These are phyloP conservation scores for Brassica juncea DNA, from an alignment of 345 rosid genomes.

Conservation along the genomic window DNA sequence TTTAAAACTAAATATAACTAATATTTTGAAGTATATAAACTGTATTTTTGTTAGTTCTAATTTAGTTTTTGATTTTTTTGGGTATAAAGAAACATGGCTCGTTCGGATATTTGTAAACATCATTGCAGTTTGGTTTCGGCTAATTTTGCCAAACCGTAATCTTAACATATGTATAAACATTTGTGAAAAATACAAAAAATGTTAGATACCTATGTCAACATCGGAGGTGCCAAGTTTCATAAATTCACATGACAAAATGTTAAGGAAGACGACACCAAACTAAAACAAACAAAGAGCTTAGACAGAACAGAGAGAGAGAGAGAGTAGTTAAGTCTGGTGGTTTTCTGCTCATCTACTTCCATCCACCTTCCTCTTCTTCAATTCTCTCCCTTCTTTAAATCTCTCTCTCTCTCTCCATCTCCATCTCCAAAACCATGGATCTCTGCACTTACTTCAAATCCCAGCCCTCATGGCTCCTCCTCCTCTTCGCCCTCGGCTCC, in stretches of 20 bases:
- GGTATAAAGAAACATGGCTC: too few species aligned
- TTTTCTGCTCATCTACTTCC: conserved; percentile 68
- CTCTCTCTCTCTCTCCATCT: not conserved
- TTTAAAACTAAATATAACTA: too few species aligned
- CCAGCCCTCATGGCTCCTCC: conserved; percentile 70
- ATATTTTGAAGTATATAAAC: too few species aligned
- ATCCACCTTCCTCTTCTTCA: conserved; percentile 34
- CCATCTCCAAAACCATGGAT: conserved; percentile 46
- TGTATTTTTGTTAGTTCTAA: too few species aligned
- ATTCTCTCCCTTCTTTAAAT: not conserved
- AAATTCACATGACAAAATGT: not conserved
- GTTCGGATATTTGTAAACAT: too few species aligned
- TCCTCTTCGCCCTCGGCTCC: conserved; percentile 61
- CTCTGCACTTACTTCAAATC: conserved; percentile 54
- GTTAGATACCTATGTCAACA: not conserved
- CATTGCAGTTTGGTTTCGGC: not conserved
- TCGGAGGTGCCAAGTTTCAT: conserved; percentile 23
- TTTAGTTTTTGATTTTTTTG: too few species aligned
- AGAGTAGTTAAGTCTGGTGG: conserved; percentile 56
- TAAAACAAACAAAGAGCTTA: not conserved
- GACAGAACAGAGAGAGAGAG: not conserved
- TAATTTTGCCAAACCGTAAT: not conserved
- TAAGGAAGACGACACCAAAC: not conserved
- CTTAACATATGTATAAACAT: not conserved
- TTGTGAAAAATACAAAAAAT: not conserved